Conservation (phyloP, 805 yeast species). For the Cyberlindnera misumaiensis region DNA sequence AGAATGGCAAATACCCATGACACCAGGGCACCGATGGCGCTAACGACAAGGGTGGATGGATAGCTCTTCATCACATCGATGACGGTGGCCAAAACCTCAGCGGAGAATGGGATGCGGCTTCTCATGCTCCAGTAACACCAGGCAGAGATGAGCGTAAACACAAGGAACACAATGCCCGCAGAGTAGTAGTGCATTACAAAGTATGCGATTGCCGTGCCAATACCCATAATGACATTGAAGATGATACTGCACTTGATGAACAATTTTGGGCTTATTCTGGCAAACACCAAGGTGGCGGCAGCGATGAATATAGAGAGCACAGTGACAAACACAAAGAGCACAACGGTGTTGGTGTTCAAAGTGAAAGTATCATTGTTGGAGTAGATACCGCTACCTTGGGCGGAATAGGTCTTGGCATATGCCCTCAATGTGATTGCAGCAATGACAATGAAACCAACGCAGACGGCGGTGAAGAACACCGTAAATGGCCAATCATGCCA, state of each 20-base stretch:
- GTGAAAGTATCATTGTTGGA: constrained; percentile 46
- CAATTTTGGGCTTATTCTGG: constrained; percentile 55
- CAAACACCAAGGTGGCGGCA: constrained; percentile 45
- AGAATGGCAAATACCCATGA: constrained; percentile 59
- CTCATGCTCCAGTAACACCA: constrained; percentile 71
- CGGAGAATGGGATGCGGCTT: constrained; percentile 65
- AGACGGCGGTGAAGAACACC: constrained; percentile 39
- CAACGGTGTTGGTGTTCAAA: constrained; percentile 66
- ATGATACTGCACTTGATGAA: constrained; percentile 68
- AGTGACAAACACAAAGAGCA: constrained; percentile 60
- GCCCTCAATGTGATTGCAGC: constrained; percentile 64
- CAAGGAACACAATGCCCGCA: constrained; percentile 69
- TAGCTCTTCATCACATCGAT: constrained; percentile 69
- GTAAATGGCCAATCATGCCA: constrained; percentile 72
- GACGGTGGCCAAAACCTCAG: constrained; percentile 60
- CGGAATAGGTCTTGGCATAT: constrained; percentile 46
- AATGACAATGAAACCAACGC: constrained; percentile 63
- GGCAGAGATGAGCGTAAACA: constrained; percentile 58
- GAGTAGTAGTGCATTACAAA: constrained; percentile 64
- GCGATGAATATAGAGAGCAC: constrained; percentile 57
- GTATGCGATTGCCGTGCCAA: constrained; percentile 74
- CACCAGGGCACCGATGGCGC: constrained; percentile 52
- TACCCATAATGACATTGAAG: constrained; percentile 56
- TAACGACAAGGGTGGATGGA: constrained; percentile 61
- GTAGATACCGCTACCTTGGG: constrained; percentile 62